A percentile compares a stretch with the other conserved stretches of the same genome.
Conservation (phyloP, 2,329 filamentous ascomycete species). For the Tolypocladium endophyticum region DNA sequence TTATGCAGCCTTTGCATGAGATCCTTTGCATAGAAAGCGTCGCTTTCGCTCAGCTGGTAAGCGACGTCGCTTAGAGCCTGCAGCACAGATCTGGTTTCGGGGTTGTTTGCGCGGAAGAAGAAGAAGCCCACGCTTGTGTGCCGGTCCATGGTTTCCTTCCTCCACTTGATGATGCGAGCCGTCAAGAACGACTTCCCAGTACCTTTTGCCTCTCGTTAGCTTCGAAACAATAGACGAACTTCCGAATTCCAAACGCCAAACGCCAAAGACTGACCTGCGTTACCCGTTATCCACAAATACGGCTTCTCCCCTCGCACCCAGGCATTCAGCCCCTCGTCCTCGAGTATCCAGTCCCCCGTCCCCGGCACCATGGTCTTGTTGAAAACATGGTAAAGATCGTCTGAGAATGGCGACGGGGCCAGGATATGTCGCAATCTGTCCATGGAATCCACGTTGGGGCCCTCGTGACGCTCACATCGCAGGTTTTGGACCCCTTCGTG, state of each 20-base stretch:
- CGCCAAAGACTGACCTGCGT: conserved; percentile 19
- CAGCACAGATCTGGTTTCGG: conserved; percentile 31
- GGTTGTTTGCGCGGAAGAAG: conserved; percentile 37
- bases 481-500: conserved; percentile 23
- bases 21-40: conserved; percentile 32
- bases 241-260: no score
- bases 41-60: conserved; percentile 34
- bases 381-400: conserved; percentile 30
- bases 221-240: no score
- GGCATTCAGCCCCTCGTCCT: conserved; percentile 24
- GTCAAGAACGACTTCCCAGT: conserved; percentile 36
- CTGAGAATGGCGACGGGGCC: conserved; percentile 29
- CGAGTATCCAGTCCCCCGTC: conserved; percentile 35
- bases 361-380: conserved; percentile 26
- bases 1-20: conserved; percentile 22
- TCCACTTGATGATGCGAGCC: conserved; percentile 30
- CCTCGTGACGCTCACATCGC: conserved; percentile 22
- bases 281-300: conserved; percentile 33
- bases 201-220: conserved; percentile 12
- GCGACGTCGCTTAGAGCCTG: conserved; percentile 35
- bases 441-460: conserved; percentile 18
- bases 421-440: conserved; percentile 29
- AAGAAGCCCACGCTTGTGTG: conserved; percentile 30
- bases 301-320: conserved; percentile 28
- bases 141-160: conserved; percentile 13